Evolutionary conservation across 2,329 filamentous ascomycete species (phyloP).

Genomic region (Purpureocillium takamizusanense): DNA sequence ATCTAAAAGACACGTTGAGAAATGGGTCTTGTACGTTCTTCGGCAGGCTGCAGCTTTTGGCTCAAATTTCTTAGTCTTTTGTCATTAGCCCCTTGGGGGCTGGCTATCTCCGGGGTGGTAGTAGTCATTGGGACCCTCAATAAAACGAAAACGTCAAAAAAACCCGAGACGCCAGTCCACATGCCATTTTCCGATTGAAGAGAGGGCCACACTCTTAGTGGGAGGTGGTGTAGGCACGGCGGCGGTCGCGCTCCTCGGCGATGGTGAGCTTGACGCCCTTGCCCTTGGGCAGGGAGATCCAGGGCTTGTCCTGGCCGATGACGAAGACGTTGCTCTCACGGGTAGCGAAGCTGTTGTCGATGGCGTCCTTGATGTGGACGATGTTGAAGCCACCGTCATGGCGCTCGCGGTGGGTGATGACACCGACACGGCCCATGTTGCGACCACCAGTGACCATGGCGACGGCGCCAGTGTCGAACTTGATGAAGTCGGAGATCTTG

Average conservation of each 20-base stretch:
- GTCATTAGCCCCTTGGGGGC: conserved; percentile 24
- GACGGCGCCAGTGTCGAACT: conserved; percentile 96
- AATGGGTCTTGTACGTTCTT: neutral
- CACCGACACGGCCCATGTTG: conserved; percentile 99
- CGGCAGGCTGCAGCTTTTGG: neutral
- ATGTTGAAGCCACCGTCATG: conserved; percentile 99
- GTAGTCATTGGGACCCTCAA: conserved; percentile 15
- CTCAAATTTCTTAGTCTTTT: conserved; percentile 20
- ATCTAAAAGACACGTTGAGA: neutral
- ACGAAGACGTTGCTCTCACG: conserved; percentile 99
- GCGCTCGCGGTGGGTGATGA: conserved; percentile 99
- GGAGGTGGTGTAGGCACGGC: conserved; percentile 59
- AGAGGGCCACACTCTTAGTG: conserved; percentile 32
- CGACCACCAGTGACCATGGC: conserved; percentile 99
- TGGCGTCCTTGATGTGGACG: conserved; percentile 99
- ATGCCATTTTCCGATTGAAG: conserved; percentile 24
- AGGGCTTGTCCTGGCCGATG: conserved; percentile 97
- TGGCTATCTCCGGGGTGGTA: conserved; percentile 24
- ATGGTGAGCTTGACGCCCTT: conserved; percentile 99
- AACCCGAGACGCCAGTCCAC: conserved; percentile 31
- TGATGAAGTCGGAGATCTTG: conserved; percentile 97
- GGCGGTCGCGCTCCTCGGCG: conserved; percentile 97
- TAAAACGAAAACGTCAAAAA: conserved; percentile 27
- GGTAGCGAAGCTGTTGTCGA: conserved; percentile 99
- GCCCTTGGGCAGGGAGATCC: conserved; percentile 99